Base-by-base conservation (phyloP, 2,329 filamentous ascomycete species). In the Trematosphaeria pertusa region DNA sequence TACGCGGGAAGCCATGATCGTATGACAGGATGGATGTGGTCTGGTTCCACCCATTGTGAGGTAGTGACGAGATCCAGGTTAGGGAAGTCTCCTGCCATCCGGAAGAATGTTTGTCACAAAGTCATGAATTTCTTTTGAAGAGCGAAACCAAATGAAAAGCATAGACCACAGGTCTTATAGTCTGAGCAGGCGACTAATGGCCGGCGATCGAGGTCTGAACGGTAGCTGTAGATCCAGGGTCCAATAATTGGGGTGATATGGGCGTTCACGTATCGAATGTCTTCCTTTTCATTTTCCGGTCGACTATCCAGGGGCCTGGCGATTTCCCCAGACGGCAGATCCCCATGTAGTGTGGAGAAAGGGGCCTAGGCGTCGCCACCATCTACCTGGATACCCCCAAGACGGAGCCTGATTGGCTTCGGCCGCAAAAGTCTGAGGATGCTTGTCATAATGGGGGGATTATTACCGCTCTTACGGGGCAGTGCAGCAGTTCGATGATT, bases 1-100 rank as follows among this genome's bases (percentile, higher is more conserved):
- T 64, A 71, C 12, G 48, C 46, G 11, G 62, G 58, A 52, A 69
- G 62, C 69, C 69, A 73, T 26, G 34, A 50, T 34, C 69, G 47
- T 39, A 55, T 54, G 4, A 46, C 37, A 1, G 70, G 67, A 40
- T 71, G 43, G 28, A 46, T 51, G 48, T 63, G 59, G 34, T 68
- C 68, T 19, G 63, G 54, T 20, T 44, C 47, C 18, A 69, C 69
- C 69, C 69, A 72, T 33, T 57, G 46, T 12, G 61, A 56, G 20
- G 67, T 60, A 10, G 56, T 58, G n/a, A 44, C 46, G 5, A 51
- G 17, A 26, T 55, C 42, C 19, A 61, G 43, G 34, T 51, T 43
- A 17, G 49, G 49, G 39, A 61, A 58, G 31, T 56, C 48, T 21
- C 55, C 52, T 19, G 47, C 47, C 55, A 58, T 58, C 7, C 21